A percentile compares a stretch with the other conserved stretches of the same genome.
phyloP scores from a whole-genome alignment of 2,329 filamentous ascomycete genomes.

The Cladosporium sp. region DNA sequence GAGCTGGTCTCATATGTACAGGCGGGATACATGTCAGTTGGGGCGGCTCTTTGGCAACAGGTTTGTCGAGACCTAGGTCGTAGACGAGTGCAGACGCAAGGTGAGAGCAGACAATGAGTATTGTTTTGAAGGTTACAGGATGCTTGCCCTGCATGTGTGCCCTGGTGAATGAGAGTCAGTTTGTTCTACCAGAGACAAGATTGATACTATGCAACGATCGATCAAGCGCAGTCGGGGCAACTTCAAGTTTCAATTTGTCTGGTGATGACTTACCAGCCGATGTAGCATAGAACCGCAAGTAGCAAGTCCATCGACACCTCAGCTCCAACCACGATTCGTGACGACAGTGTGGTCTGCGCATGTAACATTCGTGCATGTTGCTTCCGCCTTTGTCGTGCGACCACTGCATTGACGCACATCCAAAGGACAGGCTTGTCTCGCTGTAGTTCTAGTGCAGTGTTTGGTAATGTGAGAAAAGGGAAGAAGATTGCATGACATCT shows the following conservation, averaged over 20 bases:
- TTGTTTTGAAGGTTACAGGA: slow-evolving; percentile 15
- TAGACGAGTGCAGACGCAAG: slow-evolving; percentile 11
- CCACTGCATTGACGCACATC: slow-evolving; percentile 36
- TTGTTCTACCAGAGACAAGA: background rate
- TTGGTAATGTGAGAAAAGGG: background rate
- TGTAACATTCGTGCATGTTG: slow-evolving; percentile 23
- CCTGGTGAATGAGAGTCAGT: slow-evolving; percentile 11
- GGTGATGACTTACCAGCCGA: slow-evolving; percentile 22
- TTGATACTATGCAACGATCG: too few relatives aligned
- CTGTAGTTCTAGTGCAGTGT: slow-evolving; percentile 23
- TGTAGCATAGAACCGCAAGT: slow-evolving; percentile 26
- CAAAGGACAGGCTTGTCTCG: slow-evolving; percentile 36
- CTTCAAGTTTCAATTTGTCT: too few relatives aligned
- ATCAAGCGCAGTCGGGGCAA: too few relatives aligned
- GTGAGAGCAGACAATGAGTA: slow-evolving; percentile 6
- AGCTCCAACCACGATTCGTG: slow-evolving; percentile 24
- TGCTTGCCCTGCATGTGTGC: slow-evolving; percentile 27
- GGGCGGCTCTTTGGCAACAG: background rate
- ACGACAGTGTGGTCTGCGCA: slow-evolving; percentile 25
- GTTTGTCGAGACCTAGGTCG: slow-evolving; percentile 9
- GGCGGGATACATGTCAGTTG: slow-evolving; percentile 8
- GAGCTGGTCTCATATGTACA: background rate
- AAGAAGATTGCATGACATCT: background rate
- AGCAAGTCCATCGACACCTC: slow-evolving; percentile 29
- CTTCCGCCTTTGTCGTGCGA: slow-evolving; percentile 20